Base-by-base conservation (phyloP, 805 yeast species). In the Spathaspora gorwiae region DNA sequence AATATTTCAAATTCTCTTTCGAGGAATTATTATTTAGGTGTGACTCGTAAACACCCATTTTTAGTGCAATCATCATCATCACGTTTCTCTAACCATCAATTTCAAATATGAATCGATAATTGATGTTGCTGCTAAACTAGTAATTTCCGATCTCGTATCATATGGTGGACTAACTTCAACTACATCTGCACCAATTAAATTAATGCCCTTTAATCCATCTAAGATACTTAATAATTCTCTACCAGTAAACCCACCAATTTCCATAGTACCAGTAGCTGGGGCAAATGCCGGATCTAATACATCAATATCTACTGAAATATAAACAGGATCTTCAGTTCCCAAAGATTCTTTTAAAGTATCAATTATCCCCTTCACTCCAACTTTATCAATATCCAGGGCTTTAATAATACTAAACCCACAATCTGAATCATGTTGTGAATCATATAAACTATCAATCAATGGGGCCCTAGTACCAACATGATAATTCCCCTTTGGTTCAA, bases 401-500 rank as follows among this genome's bases (percentile, higher is more conserved):
- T 74, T 66, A 31, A 72, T 67, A 34, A 65, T 64, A 24, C 62
- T 54, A 50, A 76, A 78, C 2, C 81, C 81, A 55, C 82, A 77
- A 11, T 68, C 73, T 2, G 48, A 54, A 57, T 82, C 87, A 54
- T 78, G 79, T 31, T 56, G 43, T 9, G 41, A 35, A 46, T 70
- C 75, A 43, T 59, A 65, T 9, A 57, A 52, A 7, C 64, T 62
- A 35, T 68, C 72, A 27, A 79, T 72, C 53, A 66, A 78, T 1
- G 87, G 87, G 3, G 87, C 87, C 49, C 88, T 66, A 44, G 80
- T 71, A 0, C 87, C 89, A 33, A 80, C 79, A 56, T 83, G 88
- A 46, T 73, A 73, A 48, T 79, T 75, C 36, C 65, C 65, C n/a
- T 67, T 65, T 12, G 68, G 64, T 3, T 72, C 61, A 36, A 82